phyloP scores from a whole-genome alignment of 768 basidiomycete genomes.

The Austroboletus festivus region DNA sequence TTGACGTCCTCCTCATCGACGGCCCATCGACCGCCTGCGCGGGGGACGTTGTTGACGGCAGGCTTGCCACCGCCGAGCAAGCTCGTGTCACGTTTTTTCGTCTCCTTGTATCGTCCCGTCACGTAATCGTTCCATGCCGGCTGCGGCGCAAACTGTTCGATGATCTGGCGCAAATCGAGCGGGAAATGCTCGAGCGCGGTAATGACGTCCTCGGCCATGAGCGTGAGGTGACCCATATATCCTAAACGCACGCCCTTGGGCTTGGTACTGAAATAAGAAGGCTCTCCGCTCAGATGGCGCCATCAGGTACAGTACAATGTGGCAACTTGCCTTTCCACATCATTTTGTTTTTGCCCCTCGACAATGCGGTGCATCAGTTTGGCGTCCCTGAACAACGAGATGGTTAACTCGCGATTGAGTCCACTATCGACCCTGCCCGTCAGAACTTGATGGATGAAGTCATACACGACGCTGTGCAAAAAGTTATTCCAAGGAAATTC shows the following conservation, averaged over 20 bases:
- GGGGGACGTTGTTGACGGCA: conserved; percentile 39
- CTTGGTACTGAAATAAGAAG: conserved; percentile 45
- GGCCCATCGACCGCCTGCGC: conserved; percentile 49
- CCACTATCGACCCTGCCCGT: conserved; percentile 83
- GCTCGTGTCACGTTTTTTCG: conserved; percentile 75
- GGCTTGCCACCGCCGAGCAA: conserved; percentile 88
- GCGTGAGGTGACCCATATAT: conserved; percentile 95
- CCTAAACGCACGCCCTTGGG: conserved; percentile 80
- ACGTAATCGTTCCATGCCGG: conserved; percentile 90
- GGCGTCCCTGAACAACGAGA: conserved; percentile 85
- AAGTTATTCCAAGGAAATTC: conserved; percentile 98
- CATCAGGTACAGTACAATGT: background rate
- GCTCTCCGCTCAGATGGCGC: background rate
- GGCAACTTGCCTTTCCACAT: conserved; percentile 59
- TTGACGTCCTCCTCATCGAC: conserved; percentile 63
- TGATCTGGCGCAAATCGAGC: conserved; percentile 61
- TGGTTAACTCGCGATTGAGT: conserved; percentile 77
- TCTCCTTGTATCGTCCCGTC: conserved; percentile 78
- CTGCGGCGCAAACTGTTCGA: conserved; percentile 69
- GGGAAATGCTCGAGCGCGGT: conserved; percentile 87
- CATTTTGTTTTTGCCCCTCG: conserved; percentile 79
- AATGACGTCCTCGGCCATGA: conserved; percentile 94
- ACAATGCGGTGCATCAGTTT: conserved; percentile 81
- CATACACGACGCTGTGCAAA: conserved; percentile 93
- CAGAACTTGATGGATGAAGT: conserved; percentile 91